phyloP scores from a whole-genome alignment of 306 rosid species.

The Castanopsis chinensis region DNA sequence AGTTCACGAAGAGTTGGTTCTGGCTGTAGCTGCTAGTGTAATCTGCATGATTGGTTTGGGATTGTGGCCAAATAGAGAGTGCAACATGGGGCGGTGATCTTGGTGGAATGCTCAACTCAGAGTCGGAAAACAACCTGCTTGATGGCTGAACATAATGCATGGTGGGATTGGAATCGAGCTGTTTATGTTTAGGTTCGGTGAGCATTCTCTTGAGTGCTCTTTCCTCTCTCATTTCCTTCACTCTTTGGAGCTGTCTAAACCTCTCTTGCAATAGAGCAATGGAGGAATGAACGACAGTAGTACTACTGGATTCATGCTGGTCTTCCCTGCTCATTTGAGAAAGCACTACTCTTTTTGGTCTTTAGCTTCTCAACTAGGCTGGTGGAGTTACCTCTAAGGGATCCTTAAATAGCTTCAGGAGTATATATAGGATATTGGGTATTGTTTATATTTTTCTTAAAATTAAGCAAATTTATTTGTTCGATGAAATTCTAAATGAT shows the following conservation, averaged over 20 bases:
- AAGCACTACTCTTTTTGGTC: background rate
- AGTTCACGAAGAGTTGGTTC: conserved; percentile 31
- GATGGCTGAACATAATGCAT: conserved; percentile 22
- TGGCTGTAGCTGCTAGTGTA: conserved; percentile 22
- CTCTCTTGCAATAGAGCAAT: conserved; percentile 87
- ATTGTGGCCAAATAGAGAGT: conserved; percentile 64
- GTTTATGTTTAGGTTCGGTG: conserved; percentile 31
- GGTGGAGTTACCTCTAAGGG: conserved; percentile 16
- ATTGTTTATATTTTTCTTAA: conserved; percentile 32
- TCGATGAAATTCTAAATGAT: conserved; percentile 48
- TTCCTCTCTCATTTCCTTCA: conserved; percentile 83
- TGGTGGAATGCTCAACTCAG: conserved; percentile 33
- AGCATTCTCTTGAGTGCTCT: conserved; percentile 50
- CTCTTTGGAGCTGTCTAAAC: conserved; percentile 76
- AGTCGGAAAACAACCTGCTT: conserved; percentile 28
- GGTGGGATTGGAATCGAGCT: conserved; percentile 26
- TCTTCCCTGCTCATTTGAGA: conserved; percentile 50
- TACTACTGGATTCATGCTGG: conserved; percentile 21
- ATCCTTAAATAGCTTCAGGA: conserved; percentile 9
- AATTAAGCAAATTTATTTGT: conserved; percentile 11
- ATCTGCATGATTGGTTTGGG: conserved; percentile 23
- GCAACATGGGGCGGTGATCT: conserved; percentile 52
- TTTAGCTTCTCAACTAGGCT: background rate
- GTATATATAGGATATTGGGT: conserved; percentile 37
- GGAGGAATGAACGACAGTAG: conserved; percentile 50